These are phyloP conservation scores for Neurospora sp. DNA, from an alignment of 495 filamentous ascomycete species.

Conservation along the genomic window DNA sequence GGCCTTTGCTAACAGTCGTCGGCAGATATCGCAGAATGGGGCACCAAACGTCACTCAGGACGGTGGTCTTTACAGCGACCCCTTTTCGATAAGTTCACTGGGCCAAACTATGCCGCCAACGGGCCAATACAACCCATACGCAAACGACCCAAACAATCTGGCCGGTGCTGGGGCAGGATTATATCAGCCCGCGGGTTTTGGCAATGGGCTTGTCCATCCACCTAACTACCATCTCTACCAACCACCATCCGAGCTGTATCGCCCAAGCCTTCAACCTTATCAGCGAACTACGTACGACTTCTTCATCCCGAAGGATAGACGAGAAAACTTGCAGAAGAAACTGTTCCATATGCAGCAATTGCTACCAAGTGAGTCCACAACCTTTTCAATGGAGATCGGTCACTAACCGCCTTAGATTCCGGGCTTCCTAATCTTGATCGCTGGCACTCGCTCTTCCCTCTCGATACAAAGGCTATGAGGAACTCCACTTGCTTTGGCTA, in stretches of 20 bases:
- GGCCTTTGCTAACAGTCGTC: conserved; percentile 2
- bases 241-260: conserved; percentile 64
- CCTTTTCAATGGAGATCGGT: neutral
- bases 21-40: conserved; percentile 4
- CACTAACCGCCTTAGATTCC: conserved; percentile 29
- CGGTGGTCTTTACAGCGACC: conserved; percentile 38
- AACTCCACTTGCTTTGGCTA: conserved; percentile 69
- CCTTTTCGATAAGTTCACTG: conserved; percentile 49
- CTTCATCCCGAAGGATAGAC: conserved; percentile 73
- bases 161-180: conserved; percentile 44
- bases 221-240: conserved; percentile 91
- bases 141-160: conserved; percentile 42
- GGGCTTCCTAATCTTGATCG: conserved; percentile 70
- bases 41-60: conserved; percentile 12
- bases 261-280: conserved; percentile 66
- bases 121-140: conserved; percentile 56
- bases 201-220: conserved; percentile 53
- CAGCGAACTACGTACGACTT: conserved; percentile 81
- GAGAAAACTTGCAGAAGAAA: conserved; percentile 86
- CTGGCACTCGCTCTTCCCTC: conserved; percentile 83
- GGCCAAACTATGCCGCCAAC: conserved; percentile 39
- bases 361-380: conserved; percentile 55
- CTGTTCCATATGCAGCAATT: conserved; percentile 74
- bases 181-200: conserved; percentile 29
- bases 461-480: conserved; percentile 69